Conservation (phyloP, 2,329 filamentous ascomycete genomes). For the Plectosphaerella plurivora region DNA sequence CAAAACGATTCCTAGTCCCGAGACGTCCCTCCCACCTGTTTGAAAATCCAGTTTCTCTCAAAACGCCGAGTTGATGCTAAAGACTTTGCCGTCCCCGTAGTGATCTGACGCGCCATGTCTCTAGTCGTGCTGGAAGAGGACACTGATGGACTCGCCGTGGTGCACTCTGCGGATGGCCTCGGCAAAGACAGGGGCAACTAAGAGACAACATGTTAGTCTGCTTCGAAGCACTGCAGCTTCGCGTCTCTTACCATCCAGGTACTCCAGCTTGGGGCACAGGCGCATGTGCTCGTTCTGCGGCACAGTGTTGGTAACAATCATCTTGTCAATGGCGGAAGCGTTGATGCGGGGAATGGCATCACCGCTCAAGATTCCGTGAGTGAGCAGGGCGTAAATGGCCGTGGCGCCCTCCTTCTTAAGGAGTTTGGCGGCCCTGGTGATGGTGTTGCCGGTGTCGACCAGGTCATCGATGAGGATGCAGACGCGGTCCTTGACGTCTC, state of each 20-base stretch:
- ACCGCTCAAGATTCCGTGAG: conserved; percentile 91
- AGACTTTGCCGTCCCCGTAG: background rate
- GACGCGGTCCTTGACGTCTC: conserved; percentile 73
- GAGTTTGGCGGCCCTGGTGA: conserved; percentile 93
- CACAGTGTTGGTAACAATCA: conserved; percentile 93
- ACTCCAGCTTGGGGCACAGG: conserved; percentile 82
- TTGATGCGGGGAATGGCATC: conserved; percentile 95
- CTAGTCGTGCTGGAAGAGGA: conserved; percentile 58
- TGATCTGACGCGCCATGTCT: background rate
- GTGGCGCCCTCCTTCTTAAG: conserved; percentile 93
- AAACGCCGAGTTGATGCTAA: background rate
- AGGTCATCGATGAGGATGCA: conserved; percentile 93
- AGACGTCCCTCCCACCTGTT: conserved; percentile 2
- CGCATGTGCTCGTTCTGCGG: conserved; percentile 78
- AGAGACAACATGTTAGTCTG: background rate
- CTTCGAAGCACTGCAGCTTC: background rate
- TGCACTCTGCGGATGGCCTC: conserved; percentile 95
- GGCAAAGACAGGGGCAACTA: conserved; percentile 78
- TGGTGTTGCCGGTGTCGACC: conserved; percentile 94
- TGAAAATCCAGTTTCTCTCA: background rate
- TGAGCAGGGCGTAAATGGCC: conserved; percentile 85
- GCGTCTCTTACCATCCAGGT: conserved; percentile 59
- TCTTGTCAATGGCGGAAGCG: conserved; percentile 85
- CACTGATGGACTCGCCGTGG: conserved; percentile 95
- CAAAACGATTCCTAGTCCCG: background rate